These are phyloP conservation scores for Tuber indicum DNA, from an alignment of 495 filamentous ascomycete genomes.

Conservation along the genomic window DNA sequence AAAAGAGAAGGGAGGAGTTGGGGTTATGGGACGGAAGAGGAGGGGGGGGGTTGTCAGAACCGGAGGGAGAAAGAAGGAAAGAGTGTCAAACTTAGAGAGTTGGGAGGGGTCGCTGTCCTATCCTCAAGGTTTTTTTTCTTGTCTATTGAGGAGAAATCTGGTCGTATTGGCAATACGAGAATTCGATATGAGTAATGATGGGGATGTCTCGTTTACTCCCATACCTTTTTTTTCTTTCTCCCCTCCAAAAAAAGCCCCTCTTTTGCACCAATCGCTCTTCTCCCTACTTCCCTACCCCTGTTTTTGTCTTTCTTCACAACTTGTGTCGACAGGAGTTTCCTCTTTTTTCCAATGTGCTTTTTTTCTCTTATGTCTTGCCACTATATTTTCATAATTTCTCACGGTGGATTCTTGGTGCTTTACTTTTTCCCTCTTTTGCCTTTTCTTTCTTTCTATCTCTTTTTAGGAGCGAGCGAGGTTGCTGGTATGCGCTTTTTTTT, in stretches of 20 bases:
- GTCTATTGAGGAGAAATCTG: neutral
- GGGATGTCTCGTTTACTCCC: conserved; percentile 16
- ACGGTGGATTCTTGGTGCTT: conserved; percentile 3
- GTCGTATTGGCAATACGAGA: conserved; percentile 3
- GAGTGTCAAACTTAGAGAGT: neutral
- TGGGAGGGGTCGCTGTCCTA: conserved; percentile 1
- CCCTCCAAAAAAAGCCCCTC: neutral
- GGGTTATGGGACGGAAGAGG: neutral
- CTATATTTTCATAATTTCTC: neutral
- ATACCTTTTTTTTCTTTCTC: conserved; percentile 15
- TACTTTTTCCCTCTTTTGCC: conserved; percentile 15
- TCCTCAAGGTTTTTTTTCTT: neutral
- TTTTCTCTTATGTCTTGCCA: conserved; percentile 10
- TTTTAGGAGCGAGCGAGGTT: conserved; percentile 28
- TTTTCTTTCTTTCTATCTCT: conserved; percentile 25
- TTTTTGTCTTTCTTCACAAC: neutral
- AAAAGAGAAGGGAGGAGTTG: conserved; percentile 4
- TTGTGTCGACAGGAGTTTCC: conserved; percentile 9
- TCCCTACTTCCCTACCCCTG: too few relatives aligned
- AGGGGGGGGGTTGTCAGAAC: neutral
- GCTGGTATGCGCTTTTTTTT: conserved; percentile 10
- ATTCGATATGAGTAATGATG: conserved; percentile 22
- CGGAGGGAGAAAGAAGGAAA: neutral
- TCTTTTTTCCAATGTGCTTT: conserved; percentile 18
- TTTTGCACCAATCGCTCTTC: neutral